These are phyloP conservation scores for Penicillium freii DNA, from an alignment of 2,329 filamentous ascomycete species.

Conservation along the genomic window DNA sequence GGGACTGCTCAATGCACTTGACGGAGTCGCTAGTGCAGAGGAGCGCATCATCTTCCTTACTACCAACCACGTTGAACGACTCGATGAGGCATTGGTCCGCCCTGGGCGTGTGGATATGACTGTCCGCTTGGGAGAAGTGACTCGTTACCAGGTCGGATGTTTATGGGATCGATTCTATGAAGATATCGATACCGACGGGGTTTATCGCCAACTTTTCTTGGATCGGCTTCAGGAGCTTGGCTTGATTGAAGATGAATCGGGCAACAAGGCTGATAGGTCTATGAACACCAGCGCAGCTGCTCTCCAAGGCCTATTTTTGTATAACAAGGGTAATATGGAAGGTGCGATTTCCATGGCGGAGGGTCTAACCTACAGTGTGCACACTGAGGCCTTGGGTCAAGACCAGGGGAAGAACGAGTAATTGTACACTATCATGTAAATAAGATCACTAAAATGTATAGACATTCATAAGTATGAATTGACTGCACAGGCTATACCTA, in stretches of 20 bases:
- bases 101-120: slow-evolving; percentile 94
- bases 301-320: slow-evolving; percentile 89
- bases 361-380: slow-evolving; percentile 33
- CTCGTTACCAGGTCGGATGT: slow-evolving; percentile 74
- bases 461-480: slow-evolving; percentile 1
- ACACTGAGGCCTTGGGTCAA: slow-evolving; percentile 30
- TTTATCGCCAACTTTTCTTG: slow-evolving; percentile 68
- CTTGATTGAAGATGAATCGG: slow-evolving; percentile 61
- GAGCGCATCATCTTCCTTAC: slow-evolving; percentile 92
- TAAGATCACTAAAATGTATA: slow-evolving; percentile 18
- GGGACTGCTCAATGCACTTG: slow-evolving; percentile 77
- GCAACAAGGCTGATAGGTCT: slow-evolving; percentile 46
- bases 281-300: slow-evolving; percentile 78
- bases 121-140: slow-evolving; percentile 83
- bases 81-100: slow-evolving; percentile 84
- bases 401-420: slow-evolving; percentile 11
- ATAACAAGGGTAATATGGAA: slow-evolving; percentile 87
- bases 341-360: slow-evolving; percentile 81
- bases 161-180: slow-evolving; percentile 97
- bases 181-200: slow-evolving; percentile 66
- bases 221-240: slow-evolving; percentile 66
- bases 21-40: slow-evolving; percentile 91
- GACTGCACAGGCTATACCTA: not conserved
- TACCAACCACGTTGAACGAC: slow-evolving; percentile 86
- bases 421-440: slow-evolving; percentile 29